Conservation (phyloP, 2,329 filamentous ascomycete species). For the Penicillium verrucosum region DNA sequence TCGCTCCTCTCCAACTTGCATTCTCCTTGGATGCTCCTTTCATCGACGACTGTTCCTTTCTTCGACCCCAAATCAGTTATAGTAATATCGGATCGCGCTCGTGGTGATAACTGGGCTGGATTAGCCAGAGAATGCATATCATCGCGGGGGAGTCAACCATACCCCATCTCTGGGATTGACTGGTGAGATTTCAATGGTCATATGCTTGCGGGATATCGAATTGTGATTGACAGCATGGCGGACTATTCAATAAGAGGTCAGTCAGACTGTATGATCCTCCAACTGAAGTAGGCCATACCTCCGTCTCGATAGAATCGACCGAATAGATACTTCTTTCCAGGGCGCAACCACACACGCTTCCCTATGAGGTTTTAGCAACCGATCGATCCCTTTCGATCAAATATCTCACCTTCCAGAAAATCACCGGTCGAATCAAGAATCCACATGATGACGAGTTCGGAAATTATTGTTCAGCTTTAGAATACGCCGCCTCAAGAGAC, state of each 20-base stretch:
- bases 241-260: slow-evolving; percentile 42
- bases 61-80: slow-evolving; percentile 81
- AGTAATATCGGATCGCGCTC: slow-evolving; percentile 65
- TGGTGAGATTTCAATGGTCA: slow-evolving; percentile 68
- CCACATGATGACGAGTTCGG: slow-evolving; percentile 54
- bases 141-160: slow-evolving; percentile 29
- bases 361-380: slow-evolving; percentile 43
- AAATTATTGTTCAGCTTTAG: slow-evolving; percentile 9
- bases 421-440: slow-evolving; percentile 55
- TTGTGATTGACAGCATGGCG: slow-evolving; percentile 72
- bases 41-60: slow-evolving; percentile 76
- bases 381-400: slow-evolving; percentile 25
- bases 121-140: slow-evolving; percentile 10
- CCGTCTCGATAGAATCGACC: slow-evolving; percentile 69
- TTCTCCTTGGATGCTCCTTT: slow-evolving; percentile 63
- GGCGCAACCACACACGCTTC: slow-evolving; percentile 77
- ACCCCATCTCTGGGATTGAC: slow-evolving; percentile 67
- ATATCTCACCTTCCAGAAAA: slow-evolving; percentile 47
- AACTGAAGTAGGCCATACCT: slow-evolving; percentile 41
- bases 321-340: slow-evolving; percentile 80
- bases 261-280: not conserved
- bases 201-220: slow-evolving; percentile 83
- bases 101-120: slow-evolving; percentile 54
- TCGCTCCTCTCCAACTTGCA: slow-evolving; percentile 54
- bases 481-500: not conserved